Percentiles rank a stretch among this genome's conserved stretches.
Evolutionary conservation across 352 stramenopile genomes (phyloP).

Genomic region (Pythium sp.): DNA sequence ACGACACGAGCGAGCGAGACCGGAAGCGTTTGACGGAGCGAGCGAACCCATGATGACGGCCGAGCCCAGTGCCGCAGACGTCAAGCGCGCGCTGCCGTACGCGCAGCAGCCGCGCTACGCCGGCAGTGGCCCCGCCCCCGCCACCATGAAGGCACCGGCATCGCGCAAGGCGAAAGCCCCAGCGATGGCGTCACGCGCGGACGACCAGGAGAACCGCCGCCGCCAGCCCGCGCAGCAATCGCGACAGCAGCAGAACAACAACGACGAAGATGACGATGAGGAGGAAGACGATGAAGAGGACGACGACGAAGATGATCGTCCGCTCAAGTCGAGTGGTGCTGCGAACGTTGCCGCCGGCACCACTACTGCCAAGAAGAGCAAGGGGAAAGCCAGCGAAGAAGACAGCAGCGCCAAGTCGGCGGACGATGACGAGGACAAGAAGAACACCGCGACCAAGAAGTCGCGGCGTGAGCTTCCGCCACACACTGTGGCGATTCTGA

Average conservation of each 20-base stretch:
- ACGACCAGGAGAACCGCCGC: slow-evolving; percentile 21
- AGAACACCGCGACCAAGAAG: slow-evolving; percentile 55
- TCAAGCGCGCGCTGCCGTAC: slow-evolving; percentile 30
- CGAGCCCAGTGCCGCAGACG: slow-evolving; percentile 49
- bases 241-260: slow-evolving; percentile 4
- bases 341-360: background rate
- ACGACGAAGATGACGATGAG: slow-evolving; percentile 15
- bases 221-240: background rate
- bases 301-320: background rate
- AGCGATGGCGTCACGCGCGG: slow-evolving; percentile 7
- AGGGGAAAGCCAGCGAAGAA: slow-evolving; percentile 30
- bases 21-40: background rate
- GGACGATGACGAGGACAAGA: slow-evolving; percentile 38
- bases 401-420: slow-evolving; percentile 18
- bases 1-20: slow-evolving; percentile 7
- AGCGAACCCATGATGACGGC: slow-evolving; percentile 49
- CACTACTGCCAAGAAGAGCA: slow-evolving; percentile 3
- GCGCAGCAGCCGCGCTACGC: slow-evolving; percentile 24
- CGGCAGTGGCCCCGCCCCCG: slow-evolving; percentile 12
- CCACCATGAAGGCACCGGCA: slow-evolving; percentile 1
- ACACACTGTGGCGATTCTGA: slow-evolving; percentile 83
- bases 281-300: slow-evolving; percentile 9
- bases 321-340: slow-evolving; percentile 3
- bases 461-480: slow-evolving; percentile 76
- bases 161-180: slow-evolving; percentile 2